Evolutionary conservation across 2,329 filamentous ascomycete genomes (phyloP).

Genomic region (Xylaria digitata): DNA sequence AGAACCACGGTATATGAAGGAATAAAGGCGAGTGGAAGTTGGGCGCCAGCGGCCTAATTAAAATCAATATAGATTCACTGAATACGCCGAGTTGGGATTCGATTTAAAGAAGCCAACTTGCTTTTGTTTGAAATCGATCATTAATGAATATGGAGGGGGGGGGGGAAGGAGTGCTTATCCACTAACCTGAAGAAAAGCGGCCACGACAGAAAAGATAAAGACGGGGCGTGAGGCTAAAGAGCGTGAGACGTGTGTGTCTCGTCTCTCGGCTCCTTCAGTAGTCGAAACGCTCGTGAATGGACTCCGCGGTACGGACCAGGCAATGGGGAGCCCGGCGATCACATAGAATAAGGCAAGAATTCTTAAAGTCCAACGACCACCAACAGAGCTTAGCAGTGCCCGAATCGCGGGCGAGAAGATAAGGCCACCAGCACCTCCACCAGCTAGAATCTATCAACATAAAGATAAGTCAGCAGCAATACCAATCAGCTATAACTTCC

Average conservation of each 20-base stretch:
- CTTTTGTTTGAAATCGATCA: too few relatives aligned
- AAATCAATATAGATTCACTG: neutral
- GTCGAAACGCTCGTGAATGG: slow-evolving; percentile 49
- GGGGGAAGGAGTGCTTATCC: slow-evolving; percentile 9
- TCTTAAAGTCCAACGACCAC: slow-evolving; percentile 58
- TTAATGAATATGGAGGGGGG: too few relatives aligned
- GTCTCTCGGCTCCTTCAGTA: slow-evolving; percentile 40
- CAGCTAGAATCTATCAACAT: slow-evolving; percentile 51
- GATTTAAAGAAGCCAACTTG: too few relatives aligned
- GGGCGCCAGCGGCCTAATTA: slow-evolving; percentile 57
- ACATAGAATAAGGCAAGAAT: slow-evolving; percentile 54
- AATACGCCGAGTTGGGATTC: too few relatives aligned
- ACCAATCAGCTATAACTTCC: neutral
- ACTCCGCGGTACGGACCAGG: slow-evolving; percentile 55
- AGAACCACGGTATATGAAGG: slow-evolving; percentile 59
- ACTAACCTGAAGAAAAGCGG: slow-evolving; percentile 53
- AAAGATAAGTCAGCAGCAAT: slow-evolving; percentile 20
- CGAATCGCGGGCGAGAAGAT: slow-evolving; percentile 55
- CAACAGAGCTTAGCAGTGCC: slow-evolving; percentile 55
- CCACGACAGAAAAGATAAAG: slow-evolving; percentile 56
- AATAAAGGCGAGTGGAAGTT: slow-evolving; percentile 61
- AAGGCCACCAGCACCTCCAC: slow-evolving; percentile 57
- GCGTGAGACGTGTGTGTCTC: slow-evolving; percentile 54
- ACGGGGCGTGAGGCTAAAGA: slow-evolving; percentile 52
- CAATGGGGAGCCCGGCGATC: slow-evolving; percentile 54